These are phyloP conservation scores for Solanum clarkiae DNA, from an alignment of 257 asterid genomes.

Conservation along the genomic window DNA sequence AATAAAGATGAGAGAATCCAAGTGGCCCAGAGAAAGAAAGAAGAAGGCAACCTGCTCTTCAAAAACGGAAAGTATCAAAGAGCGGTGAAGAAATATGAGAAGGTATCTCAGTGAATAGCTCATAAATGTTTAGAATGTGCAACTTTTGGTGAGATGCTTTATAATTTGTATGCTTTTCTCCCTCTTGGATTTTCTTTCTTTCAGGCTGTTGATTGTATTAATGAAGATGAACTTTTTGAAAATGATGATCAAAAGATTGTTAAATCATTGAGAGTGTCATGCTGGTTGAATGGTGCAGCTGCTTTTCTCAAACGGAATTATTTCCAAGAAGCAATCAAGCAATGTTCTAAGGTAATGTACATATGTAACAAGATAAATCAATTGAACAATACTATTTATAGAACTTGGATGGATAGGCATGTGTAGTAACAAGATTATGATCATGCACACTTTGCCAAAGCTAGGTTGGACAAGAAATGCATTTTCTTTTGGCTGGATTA, in stretches of 20 bases:
- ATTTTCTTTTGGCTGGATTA: too few relatives aligned
- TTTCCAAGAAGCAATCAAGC: conserved; percentile 31
- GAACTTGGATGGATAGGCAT: background rate
- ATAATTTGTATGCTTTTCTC: background rate
- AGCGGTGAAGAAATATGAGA: conserved; percentile 37
- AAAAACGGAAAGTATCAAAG: conserved; percentile 41
- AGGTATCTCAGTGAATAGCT: conserved; percentile 13
- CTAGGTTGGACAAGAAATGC: too few relatives aligned
- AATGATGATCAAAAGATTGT: conserved; percentile 33
- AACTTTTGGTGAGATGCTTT: background rate
- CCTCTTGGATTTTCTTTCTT: background rate
- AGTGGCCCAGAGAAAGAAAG: conserved; percentile 44
- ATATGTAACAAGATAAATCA: background rate
- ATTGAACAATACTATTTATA: background rate
- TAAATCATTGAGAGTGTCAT: conserved; percentile 33
- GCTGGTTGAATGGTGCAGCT: conserved; percentile 73
- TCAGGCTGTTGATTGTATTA: conserved; percentile 47
- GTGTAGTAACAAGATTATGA: background rate
- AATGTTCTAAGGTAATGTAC: conserved; percentile 47
- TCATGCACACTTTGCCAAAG: too few relatives aligned
- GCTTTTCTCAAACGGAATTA: conserved; percentile 42
- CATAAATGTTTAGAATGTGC: background rate
- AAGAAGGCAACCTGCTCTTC: conserved; percentile 59
- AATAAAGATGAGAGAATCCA: conserved; percentile 42
- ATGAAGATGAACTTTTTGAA: conserved; percentile 25